Evolutionary conservation across 192 early-diverging fungal species (phyloP).

Genomic region (Backusella luteola): DNA sequence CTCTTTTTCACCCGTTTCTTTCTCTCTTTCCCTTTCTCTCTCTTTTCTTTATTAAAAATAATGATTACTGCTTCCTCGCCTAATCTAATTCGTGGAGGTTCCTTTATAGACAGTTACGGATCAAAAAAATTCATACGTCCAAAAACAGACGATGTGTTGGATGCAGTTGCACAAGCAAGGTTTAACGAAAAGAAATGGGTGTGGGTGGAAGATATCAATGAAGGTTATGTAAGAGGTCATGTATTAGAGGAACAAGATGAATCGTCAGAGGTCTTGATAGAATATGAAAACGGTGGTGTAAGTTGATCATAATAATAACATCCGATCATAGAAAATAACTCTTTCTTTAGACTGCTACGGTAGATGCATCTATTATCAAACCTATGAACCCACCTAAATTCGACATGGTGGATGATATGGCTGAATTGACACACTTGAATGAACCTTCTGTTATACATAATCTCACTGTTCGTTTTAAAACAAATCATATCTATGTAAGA

Average conservation of each 20-base stretch:
- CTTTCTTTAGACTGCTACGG: neutral
- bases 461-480: constrained; percentile 83
- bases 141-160: constrained; percentile 40
- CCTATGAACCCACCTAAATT: constrained; percentile 99
- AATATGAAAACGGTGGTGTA: constrained; percentile 79
- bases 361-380: constrained; percentile 68
- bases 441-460: constrained; percentile 99
- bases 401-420: constrained; percentile 98
- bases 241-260: constrained; percentile 71
- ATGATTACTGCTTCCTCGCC: constrained; percentile 3
- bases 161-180: constrained; percentile 70
- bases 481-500: constrained; percentile 91
- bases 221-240: constrained; percentile 87
- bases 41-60: neutral
- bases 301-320: neutral
- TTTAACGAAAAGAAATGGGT: constrained; percentile 97
- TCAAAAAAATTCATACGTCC: constrained; percentile 29
- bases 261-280: constrained; percentile 56
- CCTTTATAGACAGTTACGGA: constrained; percentile 36
- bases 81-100: constrained; percentile 15
- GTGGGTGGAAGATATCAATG: constrained; percentile 90
- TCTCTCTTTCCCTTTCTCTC: neutral
- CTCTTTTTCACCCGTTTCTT: neutral
- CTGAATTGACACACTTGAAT: constrained; percentile 94
- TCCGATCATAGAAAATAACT: too few species aligned